Evolutionary conservation across 768 basidiomycete species (phyloP).

Genomic region (Panaeolus cyanescens): DNA sequence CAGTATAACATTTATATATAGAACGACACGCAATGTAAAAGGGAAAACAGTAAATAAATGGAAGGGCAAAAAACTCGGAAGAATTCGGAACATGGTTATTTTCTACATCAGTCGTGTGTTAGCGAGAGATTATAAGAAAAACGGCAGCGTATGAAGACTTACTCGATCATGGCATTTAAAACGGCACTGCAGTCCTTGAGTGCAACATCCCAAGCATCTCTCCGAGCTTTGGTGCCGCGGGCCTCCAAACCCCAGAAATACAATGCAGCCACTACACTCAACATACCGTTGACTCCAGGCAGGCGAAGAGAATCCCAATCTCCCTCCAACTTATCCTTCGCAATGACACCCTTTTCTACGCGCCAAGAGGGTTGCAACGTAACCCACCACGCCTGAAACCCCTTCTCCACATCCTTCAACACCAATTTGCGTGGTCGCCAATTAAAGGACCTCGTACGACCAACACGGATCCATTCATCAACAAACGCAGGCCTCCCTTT

Average conservation of each 20-base stretch:
- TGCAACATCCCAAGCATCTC: too few species aligned
- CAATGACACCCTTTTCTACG: neutral
- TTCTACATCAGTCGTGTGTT: too few species aligned
- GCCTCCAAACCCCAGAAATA: conserved; percentile 8
- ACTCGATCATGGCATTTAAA: too few species aligned
- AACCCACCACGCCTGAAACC: conserved; percentile 5
- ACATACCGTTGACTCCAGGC: conserved; percentile 8
- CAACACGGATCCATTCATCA: neutral
- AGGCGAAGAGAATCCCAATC: conserved; percentile 1
- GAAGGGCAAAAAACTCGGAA: too few species aligned
- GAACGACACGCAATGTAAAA: too few species aligned
- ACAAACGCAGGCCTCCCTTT: neutral
- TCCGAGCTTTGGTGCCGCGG: too few species aligned
- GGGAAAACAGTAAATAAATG: too few species aligned
- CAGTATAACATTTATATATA: too few species aligned
- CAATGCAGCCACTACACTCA: conserved; percentile 6
- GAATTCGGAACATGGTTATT: too few species aligned
- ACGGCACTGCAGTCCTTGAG: too few species aligned
- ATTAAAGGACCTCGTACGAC: neutral
- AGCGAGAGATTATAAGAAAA: too few species aligned
- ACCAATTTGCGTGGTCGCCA: neutral
- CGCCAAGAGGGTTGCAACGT: conserved; percentile 6
- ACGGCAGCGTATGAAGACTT: too few species aligned
- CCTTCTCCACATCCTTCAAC: neutral
- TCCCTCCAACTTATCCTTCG: neutral